These are phyloP conservation scores for Mycoemilia scoparia DNA, from an alignment of 192 early-diverging fungal genomes.

Conservation along the genomic window DNA sequence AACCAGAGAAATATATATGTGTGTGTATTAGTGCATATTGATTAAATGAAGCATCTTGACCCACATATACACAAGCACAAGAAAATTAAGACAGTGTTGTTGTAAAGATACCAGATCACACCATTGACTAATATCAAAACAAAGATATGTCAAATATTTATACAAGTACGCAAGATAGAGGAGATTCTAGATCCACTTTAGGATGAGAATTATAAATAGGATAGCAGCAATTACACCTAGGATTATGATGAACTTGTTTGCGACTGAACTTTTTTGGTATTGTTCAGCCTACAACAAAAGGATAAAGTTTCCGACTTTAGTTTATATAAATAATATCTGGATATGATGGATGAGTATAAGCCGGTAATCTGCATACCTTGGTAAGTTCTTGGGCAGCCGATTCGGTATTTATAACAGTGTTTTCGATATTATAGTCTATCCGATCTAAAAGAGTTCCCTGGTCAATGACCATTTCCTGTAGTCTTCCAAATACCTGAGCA, in stretches of 20 bases:
- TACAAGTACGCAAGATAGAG: too few species aligned
- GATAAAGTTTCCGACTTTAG: not conserved
- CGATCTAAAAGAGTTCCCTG: constrained; percentile 93
- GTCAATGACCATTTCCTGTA: constrained; percentile 93
- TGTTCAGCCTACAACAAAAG: constrained; percentile 47
- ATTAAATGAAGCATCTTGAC: too few species aligned
- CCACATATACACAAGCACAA: too few species aligned
- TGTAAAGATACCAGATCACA: not conserved
- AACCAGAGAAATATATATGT: too few species aligned
- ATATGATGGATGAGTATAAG: not conserved
- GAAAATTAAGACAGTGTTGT: not conserved
- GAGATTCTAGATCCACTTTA: constrained; percentile 35
- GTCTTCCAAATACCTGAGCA: constrained; percentile 79
- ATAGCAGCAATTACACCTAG: constrained; percentile 58
- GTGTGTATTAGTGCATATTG: too few species aligned
- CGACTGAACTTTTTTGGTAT: constrained; percentile 64
- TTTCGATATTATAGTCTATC: constrained; percentile 94
- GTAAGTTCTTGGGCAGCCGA: constrained; percentile 68
- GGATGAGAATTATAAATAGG: constrained; percentile 59
- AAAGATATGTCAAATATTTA: too few species aligned
- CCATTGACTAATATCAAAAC: not conserved
- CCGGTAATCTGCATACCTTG: constrained; percentile 29
- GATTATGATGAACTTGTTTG: constrained; percentile 68
- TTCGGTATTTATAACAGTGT: constrained; percentile 57
- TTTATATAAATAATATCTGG: not conserved